phyloP scores from a whole-genome alignment of 2,329 filamentous ascomycete species.

The Colletotrichum sp. region DNA sequence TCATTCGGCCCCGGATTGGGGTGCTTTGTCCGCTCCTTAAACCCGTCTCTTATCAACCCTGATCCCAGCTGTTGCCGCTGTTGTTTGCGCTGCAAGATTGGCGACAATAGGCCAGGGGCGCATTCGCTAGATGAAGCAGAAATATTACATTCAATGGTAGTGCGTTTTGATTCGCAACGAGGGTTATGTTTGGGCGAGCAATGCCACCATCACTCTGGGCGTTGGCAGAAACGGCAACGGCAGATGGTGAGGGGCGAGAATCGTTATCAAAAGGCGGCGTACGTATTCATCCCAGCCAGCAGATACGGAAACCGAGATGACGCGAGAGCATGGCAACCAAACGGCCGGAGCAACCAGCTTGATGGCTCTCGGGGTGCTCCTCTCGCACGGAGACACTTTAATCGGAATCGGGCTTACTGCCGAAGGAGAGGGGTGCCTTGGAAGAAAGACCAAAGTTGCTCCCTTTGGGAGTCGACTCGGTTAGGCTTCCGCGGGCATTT shows the following conservation, averaged over 20 bases:
- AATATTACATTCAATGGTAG: background rate
- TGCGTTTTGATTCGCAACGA: background rate
- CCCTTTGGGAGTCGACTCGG: background rate
- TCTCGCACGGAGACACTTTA: background rate
- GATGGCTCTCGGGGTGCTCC: background rate
- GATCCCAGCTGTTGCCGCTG: background rate
- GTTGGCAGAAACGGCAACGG: background rate
- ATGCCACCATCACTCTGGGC: background rate
- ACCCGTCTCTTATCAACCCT: background rate
- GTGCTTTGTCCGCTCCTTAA: constrained; percentile 9
- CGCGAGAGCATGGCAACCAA: background rate
- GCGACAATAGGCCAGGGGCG: background rate
- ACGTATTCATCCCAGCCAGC: background rate
- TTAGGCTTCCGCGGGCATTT: background rate
- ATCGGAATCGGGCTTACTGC: constrained; percentile 4
- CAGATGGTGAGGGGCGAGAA: background rate
- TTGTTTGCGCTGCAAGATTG: constrained; percentile 7
- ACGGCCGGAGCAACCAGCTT: background rate
- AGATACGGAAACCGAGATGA: background rate
- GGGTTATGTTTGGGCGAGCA: background rate
- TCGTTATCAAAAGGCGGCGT: background rate
- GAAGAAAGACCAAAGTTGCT: background rate
- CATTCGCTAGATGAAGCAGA: constrained; percentile 3
- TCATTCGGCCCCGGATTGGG: constrained; percentile 7
- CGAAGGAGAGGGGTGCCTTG: background rate